Base-by-base conservation (phyloP, 1,284 basidiomycete species). In the Sanguinoderma infundibulare region DNA sequence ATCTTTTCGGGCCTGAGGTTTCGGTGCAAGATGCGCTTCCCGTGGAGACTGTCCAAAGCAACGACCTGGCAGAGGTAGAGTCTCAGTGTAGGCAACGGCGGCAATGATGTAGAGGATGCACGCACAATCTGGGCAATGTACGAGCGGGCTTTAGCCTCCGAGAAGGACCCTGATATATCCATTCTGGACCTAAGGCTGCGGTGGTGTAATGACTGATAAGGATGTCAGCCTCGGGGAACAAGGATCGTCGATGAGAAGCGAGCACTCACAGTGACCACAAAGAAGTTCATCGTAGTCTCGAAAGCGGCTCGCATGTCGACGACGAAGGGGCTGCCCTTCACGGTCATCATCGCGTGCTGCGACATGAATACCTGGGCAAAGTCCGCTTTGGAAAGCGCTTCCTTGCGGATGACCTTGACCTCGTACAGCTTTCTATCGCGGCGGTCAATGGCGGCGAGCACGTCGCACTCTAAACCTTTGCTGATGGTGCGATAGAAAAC, bases 1-100 rank as follows among this genome's bases (percentile, higher is more conserved):
- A 87, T 73, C 72, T 90, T 90, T 67, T 89, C 86, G 2, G 86
- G 87, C 72, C 74, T 61, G 60, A 75, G 63, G 62, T 75, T 73
- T 54, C 74, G 72, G 57, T 75, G 74, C 34, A 74, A 63, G 62
- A 75, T 72, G 40, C 68, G 62, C 53, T 83, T 79, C 24, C 76
- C 73, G 72, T 88, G 87, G 28, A 89, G 74, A 12, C 28, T 26
- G 34, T 62, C 57, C 34, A 72, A 24, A 67, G 67, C 20, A 9
- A 35, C 8, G 22, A 9, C 4, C 30, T 55, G n/a, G 44, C 68
- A n/a, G n/a, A n/a, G n/a, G n/a, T n/a, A 85, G 84, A 60, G 83
- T 85, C 34, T 79, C 75, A 46, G 24, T 26, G n/a, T n/a, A n/a
- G n/a, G 5, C 8, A 26, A 22, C 7, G 5, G 42, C 10, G 9